phyloP scores from a whole-genome alignment of 2,329 filamentous ascomycete species.

The Orbilia ellipsospora region DNA sequence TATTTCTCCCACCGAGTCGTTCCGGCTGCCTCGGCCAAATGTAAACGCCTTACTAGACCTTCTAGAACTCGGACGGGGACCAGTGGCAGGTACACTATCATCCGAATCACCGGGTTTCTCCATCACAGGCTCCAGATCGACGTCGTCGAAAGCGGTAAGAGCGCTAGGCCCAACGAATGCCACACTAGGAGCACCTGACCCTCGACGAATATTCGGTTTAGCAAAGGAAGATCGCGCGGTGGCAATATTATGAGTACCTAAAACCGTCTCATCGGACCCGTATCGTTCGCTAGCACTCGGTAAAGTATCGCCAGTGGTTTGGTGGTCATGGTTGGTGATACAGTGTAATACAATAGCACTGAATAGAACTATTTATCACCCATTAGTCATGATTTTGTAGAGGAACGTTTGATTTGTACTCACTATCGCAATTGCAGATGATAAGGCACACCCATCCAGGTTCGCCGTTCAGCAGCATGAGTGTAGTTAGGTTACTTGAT shows the following conservation, averaged over 20 bases:
- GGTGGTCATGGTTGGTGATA: constrained; percentile 40
- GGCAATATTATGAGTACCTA: constrained; percentile 1
- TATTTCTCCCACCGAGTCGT: not conserved
- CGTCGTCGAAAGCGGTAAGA: not conserved
- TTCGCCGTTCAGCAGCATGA: constrained; percentile 26
- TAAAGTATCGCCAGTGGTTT: not conserved
- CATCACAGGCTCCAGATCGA: not conserved
- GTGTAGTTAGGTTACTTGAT: constrained; percentile 32
- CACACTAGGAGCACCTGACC: not conserved
- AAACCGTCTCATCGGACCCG: not conserved
- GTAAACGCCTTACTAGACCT: not conserved
- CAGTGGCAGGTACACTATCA: not conserved
- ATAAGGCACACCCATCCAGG: constrained; percentile 39
- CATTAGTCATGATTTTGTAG: not conserved
- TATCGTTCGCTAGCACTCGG: not conserved
- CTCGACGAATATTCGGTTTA: not conserved
- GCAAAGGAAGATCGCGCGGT: constrained; percentile 16
- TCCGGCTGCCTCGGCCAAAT: not conserved
- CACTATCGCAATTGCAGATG: constrained; percentile 37
- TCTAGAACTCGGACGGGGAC: not conserved
- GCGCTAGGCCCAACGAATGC: constrained; percentile 8
- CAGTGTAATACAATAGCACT: constrained; percentile 38
- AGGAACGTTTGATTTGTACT: not conserved
- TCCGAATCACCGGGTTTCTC: not conserved
- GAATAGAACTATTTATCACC: constrained; percentile 22